Conservation (phyloP, 306 rosid species). For the Acacia confusa region DNA sequence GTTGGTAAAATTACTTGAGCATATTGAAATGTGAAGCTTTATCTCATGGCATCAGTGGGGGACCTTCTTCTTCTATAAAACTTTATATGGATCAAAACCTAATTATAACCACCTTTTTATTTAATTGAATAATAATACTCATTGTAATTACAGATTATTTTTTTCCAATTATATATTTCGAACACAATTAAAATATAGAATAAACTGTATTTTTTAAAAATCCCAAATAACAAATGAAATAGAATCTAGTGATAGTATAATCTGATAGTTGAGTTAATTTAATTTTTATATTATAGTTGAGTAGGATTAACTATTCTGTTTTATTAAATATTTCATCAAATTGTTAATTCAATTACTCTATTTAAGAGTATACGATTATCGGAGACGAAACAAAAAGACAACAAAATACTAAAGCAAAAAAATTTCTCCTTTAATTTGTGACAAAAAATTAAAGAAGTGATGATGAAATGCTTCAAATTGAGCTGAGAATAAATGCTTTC, state of each 20-base stretch:
- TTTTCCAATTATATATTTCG: background rate
- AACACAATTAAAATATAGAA: background rate
- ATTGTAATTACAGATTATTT: background rate
- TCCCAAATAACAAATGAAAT: background rate
- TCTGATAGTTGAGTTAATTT: background rate
- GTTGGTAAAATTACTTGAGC: slow-evolving; percentile 40
- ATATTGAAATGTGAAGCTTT: slow-evolving; percentile 44
- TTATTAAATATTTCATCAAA: background rate
- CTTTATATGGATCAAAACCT: slow-evolving; percentile 28
- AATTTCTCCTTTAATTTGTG: background rate
- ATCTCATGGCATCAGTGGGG: slow-evolving; percentile 54
- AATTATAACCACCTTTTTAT: slow-evolving; percentile 34
- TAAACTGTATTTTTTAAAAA: background rate
- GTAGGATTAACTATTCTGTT: background rate
- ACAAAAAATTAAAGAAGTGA: background rate
- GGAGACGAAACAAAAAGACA: background rate
- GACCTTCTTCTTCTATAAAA: slow-evolving; percentile 48
- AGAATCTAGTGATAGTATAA: background rate
- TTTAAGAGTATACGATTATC: background rate
- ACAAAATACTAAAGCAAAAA: slow-evolving; percentile 1
- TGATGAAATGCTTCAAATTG: slow-evolving; percentile 35
- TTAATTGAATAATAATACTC: slow-evolving; percentile 31
- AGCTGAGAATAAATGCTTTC: slow-evolving; percentile 80
- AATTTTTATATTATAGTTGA: background rate
- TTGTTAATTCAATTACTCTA: background rate